Evolutionary conservation across 2,329 filamentous ascomycete genomes (phyloP).

Genomic region (Rhytidhysteron rufulum): DNA sequence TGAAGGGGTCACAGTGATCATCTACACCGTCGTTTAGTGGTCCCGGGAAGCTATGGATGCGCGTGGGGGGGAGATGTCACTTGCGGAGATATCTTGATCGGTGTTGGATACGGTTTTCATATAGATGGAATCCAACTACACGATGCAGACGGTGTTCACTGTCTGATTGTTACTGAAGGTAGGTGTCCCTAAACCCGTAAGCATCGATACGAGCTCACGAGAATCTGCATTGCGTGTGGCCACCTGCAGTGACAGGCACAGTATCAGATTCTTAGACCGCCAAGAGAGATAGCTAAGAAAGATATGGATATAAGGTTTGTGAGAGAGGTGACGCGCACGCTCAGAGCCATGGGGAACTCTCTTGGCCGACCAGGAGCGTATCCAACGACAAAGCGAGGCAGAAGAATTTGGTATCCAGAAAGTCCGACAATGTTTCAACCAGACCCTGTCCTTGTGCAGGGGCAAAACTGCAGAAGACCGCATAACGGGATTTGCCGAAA

Average conservation of each 20-base stretch:
- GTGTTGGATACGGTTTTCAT: no score
- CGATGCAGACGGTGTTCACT: background rate
- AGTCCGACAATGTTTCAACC: background rate
- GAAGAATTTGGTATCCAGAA: background rate
- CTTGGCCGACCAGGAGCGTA: background rate
- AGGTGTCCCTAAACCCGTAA: background rate
- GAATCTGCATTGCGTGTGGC: background rate
- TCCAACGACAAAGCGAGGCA: background rate
- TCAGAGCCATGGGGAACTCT: background rate
- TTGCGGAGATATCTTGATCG: background rate
- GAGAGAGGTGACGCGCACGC: background rate
- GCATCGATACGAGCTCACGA: background rate
- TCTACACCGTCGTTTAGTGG: background rate
- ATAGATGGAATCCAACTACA: no score
- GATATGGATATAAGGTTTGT: background rate
- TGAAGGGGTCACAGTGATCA: background rate
- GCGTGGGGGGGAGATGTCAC: background rate
- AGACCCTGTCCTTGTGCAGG: background rate
- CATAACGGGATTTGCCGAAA: background rate
- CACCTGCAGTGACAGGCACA: background rate
- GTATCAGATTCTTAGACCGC: background rate
- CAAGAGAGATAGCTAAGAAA: background rate
- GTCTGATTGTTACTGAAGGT: background rate
- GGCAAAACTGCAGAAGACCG: background rate
- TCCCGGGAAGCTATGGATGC: background rate